phyloP scores from a whole-genome alignment of 106 monocot species.

The Ottelia alismoides region DNA sequence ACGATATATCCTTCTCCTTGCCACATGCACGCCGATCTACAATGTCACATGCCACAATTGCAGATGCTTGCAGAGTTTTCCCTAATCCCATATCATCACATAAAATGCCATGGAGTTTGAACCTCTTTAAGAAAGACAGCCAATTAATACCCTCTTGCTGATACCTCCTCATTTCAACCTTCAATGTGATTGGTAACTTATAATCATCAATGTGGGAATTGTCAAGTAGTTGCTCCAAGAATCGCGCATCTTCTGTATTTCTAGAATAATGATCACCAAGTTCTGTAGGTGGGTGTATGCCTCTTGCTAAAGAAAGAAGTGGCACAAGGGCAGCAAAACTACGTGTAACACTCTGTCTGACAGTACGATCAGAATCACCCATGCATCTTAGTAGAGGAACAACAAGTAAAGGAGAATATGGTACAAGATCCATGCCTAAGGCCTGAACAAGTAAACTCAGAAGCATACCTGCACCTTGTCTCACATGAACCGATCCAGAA shows the following conservation, averaged over 20 bases:
- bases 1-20: constrained; percentile 27
- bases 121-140: constrained; percentile 89
- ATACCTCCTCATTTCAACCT: constrained; percentile 77
- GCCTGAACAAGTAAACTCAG: constrained; percentile 84
- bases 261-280: constrained; percentile 56
- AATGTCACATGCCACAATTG: constrained; percentile 89
- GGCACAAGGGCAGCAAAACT: constrained; percentile 98
- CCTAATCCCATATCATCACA: constrained; percentile 99
- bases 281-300: constrained; percentile 47
- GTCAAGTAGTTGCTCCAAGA: constrained; percentile 96
- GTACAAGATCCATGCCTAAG: constrained; percentile 65
- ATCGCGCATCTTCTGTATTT: constrained; percentile 71
- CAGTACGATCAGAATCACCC: constrained; percentile 69
- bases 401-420: constrained; percentile 92
- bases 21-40: constrained; percentile 32
- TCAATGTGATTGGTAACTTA: constrained; percentile 61
- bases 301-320: constrained; percentile 75
- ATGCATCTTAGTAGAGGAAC: constrained; percentile 94
- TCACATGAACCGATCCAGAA: constrained; percentile 49
- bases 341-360: constrained; percentile 85
- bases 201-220: constrained; percentile 96
- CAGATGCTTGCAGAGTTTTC: constrained; percentile 97
- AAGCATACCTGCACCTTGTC: constrained; percentile 94
- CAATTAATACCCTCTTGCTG: constrained; percentile 99
- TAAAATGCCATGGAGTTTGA: constrained; percentile 97